A percentile compares a stretch with the other conserved stretches of the same genome.
phyloP scores from a whole-genome alignment of 495 filamentous ascomycete species.

The Pyrenula aspistea region DNA sequence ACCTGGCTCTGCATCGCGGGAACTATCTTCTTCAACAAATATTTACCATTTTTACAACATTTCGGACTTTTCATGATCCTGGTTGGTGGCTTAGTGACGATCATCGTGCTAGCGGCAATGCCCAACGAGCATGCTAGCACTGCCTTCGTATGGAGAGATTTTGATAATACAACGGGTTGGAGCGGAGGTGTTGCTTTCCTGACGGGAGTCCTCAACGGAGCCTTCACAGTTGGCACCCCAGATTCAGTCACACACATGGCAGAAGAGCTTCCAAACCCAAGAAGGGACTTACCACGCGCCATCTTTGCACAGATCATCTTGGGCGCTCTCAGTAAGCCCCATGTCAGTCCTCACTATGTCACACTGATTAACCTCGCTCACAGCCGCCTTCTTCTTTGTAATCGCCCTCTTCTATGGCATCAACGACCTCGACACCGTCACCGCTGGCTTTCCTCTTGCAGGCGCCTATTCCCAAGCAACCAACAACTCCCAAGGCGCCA shows the following conservation, averaged over 20 bases:
- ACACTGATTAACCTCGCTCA: slow-evolving; percentile 36
- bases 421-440: slow-evolving; percentile 24
- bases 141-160: slow-evolving; percentile 50
- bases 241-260: slow-evolving; percentile 67
- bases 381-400: slow-evolving; percentile 32
- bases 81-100: slow-evolving; percentile 54
- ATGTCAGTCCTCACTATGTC: too few species aligned
- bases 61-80: slow-evolving; percentile 60
- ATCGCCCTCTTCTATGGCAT: slow-evolving; percentile 43
- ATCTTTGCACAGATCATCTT: background rate
- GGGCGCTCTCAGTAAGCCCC: slow-evolving; percentile 5
- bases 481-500: slow-evolving; percentile 43
- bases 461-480: slow-evolving; percentile 74
- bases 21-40: slow-evolving; percentile 29
- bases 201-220: slow-evolving; percentile 73
- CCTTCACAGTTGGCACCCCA: slow-evolving; percentile 73
- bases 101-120: slow-evolving; percentile 68
- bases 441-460: slow-evolving; percentile 53
- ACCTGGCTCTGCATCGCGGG: slow-evolving; percentile 61
- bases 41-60: slow-evolving; percentile 53
- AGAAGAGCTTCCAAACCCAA: slow-evolving; percentile 64
- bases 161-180: slow-evolving; percentile 57
- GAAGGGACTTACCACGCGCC: background rate
- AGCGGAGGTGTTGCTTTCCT: slow-evolving; percentile 65
- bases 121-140: slow-evolving; percentile 31